Percentiles rank a stretch among this genome's conserved stretches.
phyloP scores from a whole-genome alignment of 139 green algal genomes.

The Yamagishiella unicocca region DNA sequence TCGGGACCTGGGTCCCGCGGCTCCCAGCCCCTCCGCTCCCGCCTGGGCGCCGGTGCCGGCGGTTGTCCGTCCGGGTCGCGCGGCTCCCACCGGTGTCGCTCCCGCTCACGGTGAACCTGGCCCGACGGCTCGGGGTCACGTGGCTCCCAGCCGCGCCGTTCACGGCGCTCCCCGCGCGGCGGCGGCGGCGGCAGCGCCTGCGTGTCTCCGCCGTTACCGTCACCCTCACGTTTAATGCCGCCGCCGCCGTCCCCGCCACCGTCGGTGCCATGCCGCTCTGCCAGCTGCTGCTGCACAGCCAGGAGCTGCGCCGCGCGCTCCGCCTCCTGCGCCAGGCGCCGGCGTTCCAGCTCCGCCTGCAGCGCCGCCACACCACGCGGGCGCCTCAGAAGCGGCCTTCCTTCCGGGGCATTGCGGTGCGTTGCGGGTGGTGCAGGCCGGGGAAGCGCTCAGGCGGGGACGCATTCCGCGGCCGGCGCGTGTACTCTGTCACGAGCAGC shows the following conservation, averaged over 20 bases:
- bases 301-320: conserved; percentile 23
- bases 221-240: neutral
- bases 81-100: conserved; percentile 13
- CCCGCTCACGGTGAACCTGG: neutral
- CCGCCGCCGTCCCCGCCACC: neutral
- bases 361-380: too few relatives aligned
- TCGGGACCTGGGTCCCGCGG: conserved; percentile 5
- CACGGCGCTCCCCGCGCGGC: neutral
- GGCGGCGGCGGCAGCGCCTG: conserved; percentile 22
- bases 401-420: too few relatives aligned
- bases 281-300: conserved; percentile 26
- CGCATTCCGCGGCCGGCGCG: too few relatives aligned
- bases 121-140: neutral
- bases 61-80: neutral
- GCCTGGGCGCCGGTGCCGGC: neutral
- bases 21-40: conserved; percentile 26
- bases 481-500: too few relatives aligned
- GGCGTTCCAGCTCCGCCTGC: conserved; percentile 41
- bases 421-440: too few relatives aligned
- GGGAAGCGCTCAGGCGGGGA: too few relatives aligned
- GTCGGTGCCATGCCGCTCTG: neutral
- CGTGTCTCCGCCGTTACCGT: neutral
- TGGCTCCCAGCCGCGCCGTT: conserved; percentile 18
- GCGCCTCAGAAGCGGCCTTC: too few relatives aligned
- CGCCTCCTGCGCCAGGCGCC: conserved; percentile 30